Conservation (phyloP, 306 rosid genomes). For the Lupinus albus region DNA sequence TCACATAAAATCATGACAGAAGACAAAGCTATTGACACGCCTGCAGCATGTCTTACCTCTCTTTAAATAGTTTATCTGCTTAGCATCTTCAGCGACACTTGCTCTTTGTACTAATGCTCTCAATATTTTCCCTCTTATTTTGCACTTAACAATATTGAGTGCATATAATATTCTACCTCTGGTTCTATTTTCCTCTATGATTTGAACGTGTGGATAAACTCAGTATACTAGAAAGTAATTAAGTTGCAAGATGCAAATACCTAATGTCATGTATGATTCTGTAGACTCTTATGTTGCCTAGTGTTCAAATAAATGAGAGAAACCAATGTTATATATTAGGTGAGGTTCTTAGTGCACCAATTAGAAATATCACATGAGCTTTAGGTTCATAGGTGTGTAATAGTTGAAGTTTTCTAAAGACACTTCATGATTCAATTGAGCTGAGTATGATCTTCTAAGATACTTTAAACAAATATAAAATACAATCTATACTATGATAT, state of each 20-base stretch:
- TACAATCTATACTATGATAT: too few relatives aligned
- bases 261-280: too few relatives aligned
- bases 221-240: neutral
- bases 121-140: neutral
- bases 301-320: too few relatives aligned
- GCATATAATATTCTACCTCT: neutral
- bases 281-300: too few relatives aligned
- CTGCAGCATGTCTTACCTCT: neutral
- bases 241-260: conserved; percentile 6
- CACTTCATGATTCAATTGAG: too few relatives aligned
- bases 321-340: too few relatives aligned
- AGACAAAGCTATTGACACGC: neutral
- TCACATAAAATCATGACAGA: neutral
- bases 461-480: too few relatives aligned
- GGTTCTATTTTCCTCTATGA: neutral
- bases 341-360: too few relatives aligned
- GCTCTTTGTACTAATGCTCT: neutral
- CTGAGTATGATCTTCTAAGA: too few relatives aligned
- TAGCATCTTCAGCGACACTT: conserved; percentile 1
- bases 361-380: too few relatives aligned
- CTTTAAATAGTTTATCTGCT: neutral
- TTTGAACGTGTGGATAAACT: conserved; percentile 8
- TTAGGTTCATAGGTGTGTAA: too few relatives aligned
- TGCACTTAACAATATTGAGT: neutral
- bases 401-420: too few relatives aligned